Evolutionary conservation across 768 basidiomycete species (phyloP).

Genomic region (Chalciporus piperatus): DNA sequence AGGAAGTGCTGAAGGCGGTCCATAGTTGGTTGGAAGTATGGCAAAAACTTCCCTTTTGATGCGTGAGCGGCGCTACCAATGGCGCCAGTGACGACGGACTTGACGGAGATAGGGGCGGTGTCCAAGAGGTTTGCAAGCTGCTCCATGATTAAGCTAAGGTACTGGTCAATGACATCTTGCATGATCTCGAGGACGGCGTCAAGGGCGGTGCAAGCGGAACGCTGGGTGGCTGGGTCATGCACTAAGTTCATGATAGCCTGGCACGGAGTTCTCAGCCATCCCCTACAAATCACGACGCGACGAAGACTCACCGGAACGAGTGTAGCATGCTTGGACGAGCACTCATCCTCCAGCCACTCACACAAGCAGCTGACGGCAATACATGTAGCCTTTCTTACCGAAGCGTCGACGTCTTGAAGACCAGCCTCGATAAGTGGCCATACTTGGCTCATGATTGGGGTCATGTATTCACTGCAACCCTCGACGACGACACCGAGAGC

Average conservation of each 20-base stretch:
- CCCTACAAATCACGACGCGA: not conserved
- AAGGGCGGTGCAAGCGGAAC: slow-evolving; percentile 93
- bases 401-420: slow-evolving; percentile 76
- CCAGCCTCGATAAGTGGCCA: slow-evolving; percentile 95
- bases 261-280: not conserved
- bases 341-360: slow-evolving; percentile 96
- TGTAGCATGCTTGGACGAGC: slow-evolving; percentile 73
- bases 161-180: slow-evolving; percentile 85
- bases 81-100: slow-evolving; percentile 93
- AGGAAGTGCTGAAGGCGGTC: slow-evolving; percentile 86
- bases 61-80: slow-evolving; percentile 98
- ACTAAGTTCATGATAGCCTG: slow-evolving; percentile 91
- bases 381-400: slow-evolving; percentile 94
- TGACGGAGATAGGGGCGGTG: slow-evolving; percentile 80
- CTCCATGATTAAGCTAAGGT: slow-evolving; percentile 93
- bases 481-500: slow-evolving; percentile 95
- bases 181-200: slow-evolving; percentile 95
- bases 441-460: slow-evolving; percentile 83
- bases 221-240: slow-evolving; percentile 82
- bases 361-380: slow-evolving; percentile 93
- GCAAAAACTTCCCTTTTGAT: slow-evolving; percentile 84
- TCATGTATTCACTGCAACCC: slow-evolving; percentile 97
- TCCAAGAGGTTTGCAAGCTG: slow-evolving; percentile 84
- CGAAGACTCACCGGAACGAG: slow-evolving; percentile 73
- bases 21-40: slow-evolving; percentile 94